Base-by-base conservation (phyloP, 1,284 basidiomycete genomes). In the Irpex sp. region DNA sequence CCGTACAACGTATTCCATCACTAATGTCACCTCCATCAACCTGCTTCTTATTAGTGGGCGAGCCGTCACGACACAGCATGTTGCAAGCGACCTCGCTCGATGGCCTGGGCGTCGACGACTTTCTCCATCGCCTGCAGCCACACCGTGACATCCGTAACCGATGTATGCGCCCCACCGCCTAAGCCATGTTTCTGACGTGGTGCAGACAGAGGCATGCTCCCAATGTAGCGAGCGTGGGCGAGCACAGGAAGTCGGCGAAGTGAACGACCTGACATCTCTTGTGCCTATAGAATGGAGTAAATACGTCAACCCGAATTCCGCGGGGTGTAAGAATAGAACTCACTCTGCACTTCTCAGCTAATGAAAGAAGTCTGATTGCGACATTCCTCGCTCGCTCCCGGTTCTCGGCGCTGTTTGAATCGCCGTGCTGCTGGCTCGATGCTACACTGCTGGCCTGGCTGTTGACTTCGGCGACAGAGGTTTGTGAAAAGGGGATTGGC, bases 191-290 rank as follows among this genome's bases (percentile, higher is more conserved):
- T 26, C 31, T 21, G 54, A 3, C 63, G 61, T 4, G 58, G 19
- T 13, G 55, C 36, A 13, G 34, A 36, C 6, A 66, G 61, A 0
- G 67, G 57, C 2, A 84, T 82, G 15, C 81, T 76, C 15, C 86
- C 85, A 58, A 96, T 88, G 72, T 95, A 89, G 2, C 87, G 83
- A 2, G 96, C 92, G 64, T 97, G 88, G 1, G 96, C 94, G 37
- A 99, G 83, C 34, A 98, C 92, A 1, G 97, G 97, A 17, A 99
- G 81, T 7, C 94, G 86, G 11, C 97, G 86, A 5, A 99, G 81
- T 2, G 94, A 89, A 56, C 96, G 87, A 15, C 97, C 96, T 7
- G 96, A 97, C 79, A 97, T 85, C n/a, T 86, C 86, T 74, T 93
- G 83, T 37, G 77, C 75, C 86, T 86, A 61, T 36, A 63, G 56